Base-by-base conservation (phyloP, 2,329 filamentous ascomycete genomes). In the Sporothrix pallida region DNA sequence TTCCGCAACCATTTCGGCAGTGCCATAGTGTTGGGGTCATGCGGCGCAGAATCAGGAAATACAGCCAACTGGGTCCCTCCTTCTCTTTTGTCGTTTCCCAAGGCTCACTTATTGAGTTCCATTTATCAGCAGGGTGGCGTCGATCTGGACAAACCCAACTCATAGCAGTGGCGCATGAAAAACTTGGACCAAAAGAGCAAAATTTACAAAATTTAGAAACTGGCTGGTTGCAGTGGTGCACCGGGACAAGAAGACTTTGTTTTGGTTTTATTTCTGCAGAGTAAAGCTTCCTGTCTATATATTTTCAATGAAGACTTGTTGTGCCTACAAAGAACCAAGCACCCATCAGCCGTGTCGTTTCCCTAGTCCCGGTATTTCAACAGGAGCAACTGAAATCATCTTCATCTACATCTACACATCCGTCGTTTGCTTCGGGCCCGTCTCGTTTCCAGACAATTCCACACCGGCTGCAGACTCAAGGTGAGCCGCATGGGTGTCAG, bases 1-100 rank as follows among this genome's bases (percentile, higher is more conserved):
- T 62, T 62, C 58, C 58, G 58, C 26, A 7, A 9, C 58, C 58
- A 13, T 42, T 42, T 62, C 58, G 58, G 58, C 26, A 62, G 58
- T 62, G 58, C 13, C 58, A 62, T 62, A 37, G 26, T 62, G 26
- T 37, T 62, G 58, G 58, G 10, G 26, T 60, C 52, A 56, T 15
- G 17, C 44, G 44, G 13, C 44, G 44, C 3, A 52, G 15, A 15
- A 54, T 17, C 4, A 54, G 50, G 50, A 17, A 54, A 54, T 2
- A n/a, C n/a, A 20, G 50, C 44, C 50, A 54, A 54, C 50, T 20
- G 15, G 50, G 54, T 56, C n/a, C 23, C 10, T 58, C 3, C 54
- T 23, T 23, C 54, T 58, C 54, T 26, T 26, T 58, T 58, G 44
- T 48, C 44, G 4, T 58, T 58, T 58, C 23, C 20, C 54, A 58